Evolutionary conservation across 1,139 yeast genomes (phyloP).

Genomic region (Lizanozyma gosingica): DNA sequence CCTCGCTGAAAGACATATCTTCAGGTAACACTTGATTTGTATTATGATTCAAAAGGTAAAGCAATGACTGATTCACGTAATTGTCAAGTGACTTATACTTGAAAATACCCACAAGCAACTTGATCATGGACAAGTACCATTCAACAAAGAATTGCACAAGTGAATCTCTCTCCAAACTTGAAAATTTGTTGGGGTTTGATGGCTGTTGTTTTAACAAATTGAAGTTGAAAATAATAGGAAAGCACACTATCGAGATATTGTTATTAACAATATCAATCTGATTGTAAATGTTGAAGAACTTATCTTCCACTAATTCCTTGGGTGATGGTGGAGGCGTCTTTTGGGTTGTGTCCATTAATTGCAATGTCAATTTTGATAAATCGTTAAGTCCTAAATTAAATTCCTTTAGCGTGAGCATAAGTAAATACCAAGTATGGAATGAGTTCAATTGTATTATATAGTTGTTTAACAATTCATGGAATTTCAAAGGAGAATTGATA

Average conservation of each 20-base stretch:
- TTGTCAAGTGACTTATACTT: neutral
- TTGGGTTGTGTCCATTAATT: neutral
- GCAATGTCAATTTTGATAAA: neutral
- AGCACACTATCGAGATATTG: slow-evolving; percentile 18
- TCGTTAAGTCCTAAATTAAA: slow-evolving; percentile 10
- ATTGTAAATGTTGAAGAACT: slow-evolving; percentile 8
- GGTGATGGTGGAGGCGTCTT: neutral
- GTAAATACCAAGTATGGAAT: slow-evolving; percentile 24
- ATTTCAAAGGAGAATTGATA: slow-evolving; percentile 28
- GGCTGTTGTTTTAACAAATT: slow-evolving; percentile 9
- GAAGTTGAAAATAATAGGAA: slow-evolving; percentile 29
- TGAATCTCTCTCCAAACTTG: neutral
- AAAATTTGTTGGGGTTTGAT: slow-evolving; percentile 8
- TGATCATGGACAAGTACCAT: slow-evolving; percentile 32
- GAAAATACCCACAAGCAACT: slow-evolving; percentile 12
- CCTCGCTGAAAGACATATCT: neutral
- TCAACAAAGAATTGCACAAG: slow-evolving; percentile 18
- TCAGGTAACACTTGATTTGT: neutral
- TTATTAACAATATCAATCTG: neutral
- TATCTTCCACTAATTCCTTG: neutral
- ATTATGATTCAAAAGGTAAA: neutral
- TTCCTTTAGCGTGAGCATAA: slow-evolving; percentile 24
- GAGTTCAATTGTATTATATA: slow-evolving; percentile 25
- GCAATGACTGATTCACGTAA: neutral
- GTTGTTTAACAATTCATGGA: slow-evolving; percentile 27